phyloP scores from a whole-genome alignment of 1,139 yeast species.

The Taphrina deformans region DNA sequence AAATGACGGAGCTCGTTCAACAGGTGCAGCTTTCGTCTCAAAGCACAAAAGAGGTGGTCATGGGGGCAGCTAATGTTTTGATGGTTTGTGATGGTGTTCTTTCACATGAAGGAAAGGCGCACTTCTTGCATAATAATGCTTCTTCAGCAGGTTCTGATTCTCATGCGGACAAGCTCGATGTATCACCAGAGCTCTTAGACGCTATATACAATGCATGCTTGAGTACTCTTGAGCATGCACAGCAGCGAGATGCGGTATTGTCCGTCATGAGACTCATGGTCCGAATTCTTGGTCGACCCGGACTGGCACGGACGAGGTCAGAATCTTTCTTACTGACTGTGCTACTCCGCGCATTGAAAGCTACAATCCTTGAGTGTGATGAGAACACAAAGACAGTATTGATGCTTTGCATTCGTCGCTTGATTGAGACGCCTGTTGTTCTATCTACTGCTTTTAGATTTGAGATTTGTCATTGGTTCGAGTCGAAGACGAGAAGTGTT shows the following conservation, averaged over 20 bases:
- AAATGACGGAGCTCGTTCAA: neutral
- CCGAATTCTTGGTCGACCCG: neutral
- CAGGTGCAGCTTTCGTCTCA: neutral
- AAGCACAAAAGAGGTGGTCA: neutral
- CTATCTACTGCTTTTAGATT: slow-evolving; percentile 53
- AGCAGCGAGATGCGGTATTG: neutral
- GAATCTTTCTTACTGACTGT: slow-evolving; percentile 21
- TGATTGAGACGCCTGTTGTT: slow-evolving; percentile 63
- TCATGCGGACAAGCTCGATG: neutral
- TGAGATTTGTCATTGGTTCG: slow-evolving; percentile 46
- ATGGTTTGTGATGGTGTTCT: neutral
- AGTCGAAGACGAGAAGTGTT: slow-evolving; percentile 38
- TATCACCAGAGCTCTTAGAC: neutral
- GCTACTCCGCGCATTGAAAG: slow-evolving; percentile 44
- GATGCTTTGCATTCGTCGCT: slow-evolving; percentile 59
- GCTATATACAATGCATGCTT: neutral
- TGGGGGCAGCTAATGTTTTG: neutral
- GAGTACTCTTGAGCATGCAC: neutral
- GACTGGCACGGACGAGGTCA: neutral
- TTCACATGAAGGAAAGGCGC: too few relatives aligned
- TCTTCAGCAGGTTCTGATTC: too few relatives aligned
- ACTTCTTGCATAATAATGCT: too few relatives aligned
- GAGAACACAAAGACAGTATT: slow-evolving; percentile 45
- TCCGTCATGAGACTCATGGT: neutral
- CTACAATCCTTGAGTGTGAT: slow-evolving; percentile 42